phyloP scores from a whole-genome alignment of 2,329 filamentous ascomycete genomes.

The Grosmannia serpens region DNA sequence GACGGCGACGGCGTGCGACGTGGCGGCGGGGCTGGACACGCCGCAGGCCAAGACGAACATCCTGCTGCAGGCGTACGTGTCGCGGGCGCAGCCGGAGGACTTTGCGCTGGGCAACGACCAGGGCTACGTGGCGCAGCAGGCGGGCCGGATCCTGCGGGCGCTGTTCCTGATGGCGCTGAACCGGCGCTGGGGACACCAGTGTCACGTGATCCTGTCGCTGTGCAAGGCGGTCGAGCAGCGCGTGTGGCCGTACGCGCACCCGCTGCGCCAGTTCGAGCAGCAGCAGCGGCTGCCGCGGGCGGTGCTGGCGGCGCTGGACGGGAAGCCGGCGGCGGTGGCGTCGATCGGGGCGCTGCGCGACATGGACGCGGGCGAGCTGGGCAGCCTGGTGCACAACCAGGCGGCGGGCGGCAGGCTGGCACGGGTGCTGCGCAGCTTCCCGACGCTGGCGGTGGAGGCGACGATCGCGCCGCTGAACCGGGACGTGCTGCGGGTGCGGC shows the following conservation, averaged over 20 bases:
- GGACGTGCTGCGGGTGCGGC: conserved; percentile 83
- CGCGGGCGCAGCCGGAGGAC: conserved; percentile 74
- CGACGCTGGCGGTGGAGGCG: conserved; percentile 78
- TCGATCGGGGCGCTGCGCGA: conserved; percentile 79
- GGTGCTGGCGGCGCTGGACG: conserved; percentile 70
- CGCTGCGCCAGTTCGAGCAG: conserved; percentile 80
- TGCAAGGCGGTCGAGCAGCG: conserved; percentile 97
- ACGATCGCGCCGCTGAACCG: conserved; percentile 93
- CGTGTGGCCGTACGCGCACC: conserved; percentile 91
- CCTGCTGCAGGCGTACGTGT: conserved; percentile 87
- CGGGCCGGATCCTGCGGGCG: conserved; percentile 84
- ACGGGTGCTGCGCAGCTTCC: conserved; percentile 80
- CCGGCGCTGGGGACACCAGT: conserved; percentile 90
- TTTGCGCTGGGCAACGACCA: conserved; percentile 88
- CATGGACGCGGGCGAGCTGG: conserved; percentile 88
- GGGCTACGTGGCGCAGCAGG: conserved; percentile 91
- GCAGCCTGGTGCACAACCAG: conserved; percentile 80
- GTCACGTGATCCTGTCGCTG: conserved; percentile 76
- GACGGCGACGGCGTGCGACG: conserved; percentile 64
- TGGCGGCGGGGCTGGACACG: conserved; percentile 58
- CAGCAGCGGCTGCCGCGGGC: conserved; percentile 51
- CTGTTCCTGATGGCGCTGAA: conserved; percentile 97
- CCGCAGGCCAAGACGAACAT: conserved; percentile 93
- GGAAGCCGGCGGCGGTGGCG: conserved; percentile 30
- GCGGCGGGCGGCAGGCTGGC: conserved; percentile 73